phyloP scores from a whole-genome alignment of 495 filamentous ascomycete genomes.

The Penicillium lagena region DNA sequence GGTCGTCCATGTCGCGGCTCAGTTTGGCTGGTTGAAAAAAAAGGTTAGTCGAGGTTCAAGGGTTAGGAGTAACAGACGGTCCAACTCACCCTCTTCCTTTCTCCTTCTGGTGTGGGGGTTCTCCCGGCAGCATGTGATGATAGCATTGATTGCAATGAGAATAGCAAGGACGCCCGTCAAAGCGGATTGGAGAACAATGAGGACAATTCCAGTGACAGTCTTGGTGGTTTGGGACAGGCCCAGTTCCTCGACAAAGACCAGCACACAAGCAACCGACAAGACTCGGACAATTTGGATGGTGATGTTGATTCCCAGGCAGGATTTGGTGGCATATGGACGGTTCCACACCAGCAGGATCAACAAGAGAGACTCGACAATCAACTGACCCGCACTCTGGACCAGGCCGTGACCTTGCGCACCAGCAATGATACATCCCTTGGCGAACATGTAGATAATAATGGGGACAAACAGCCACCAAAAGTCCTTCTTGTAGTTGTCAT shows the following conservation, averaged over 20 bases:
- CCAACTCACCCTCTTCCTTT: constrained; percentile 73
- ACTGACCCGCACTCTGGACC: constrained; percentile 67
- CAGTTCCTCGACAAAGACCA: constrained; percentile 92
- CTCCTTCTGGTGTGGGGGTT: constrained; percentile 83
- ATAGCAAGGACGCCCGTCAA: constrained; percentile 82
- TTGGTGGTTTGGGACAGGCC: constrained; percentile 91
- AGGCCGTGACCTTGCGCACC: constrained; percentile 83
- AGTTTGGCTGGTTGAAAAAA: constrained; percentile 56
- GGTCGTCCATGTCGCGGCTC: constrained; percentile 73
- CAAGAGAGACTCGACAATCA: constrained; percentile 72
- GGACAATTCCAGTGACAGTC: constrained; percentile 81
- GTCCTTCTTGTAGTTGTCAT: constrained; percentile 85
- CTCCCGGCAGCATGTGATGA: constrained; percentile 72
- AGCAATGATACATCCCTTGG: constrained; percentile 81
- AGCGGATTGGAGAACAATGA: constrained; percentile 83
- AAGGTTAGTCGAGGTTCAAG: constrained; percentile 7
- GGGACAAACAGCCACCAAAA: constrained; percentile 98
- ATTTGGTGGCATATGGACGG: constrained; percentile 77
- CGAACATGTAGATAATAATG: constrained; percentile 86
- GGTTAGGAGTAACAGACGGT: neutral
- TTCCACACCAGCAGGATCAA: constrained; percentile 70
- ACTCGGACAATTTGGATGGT: constrained; percentile 92
- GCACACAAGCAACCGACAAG: constrained; percentile 78
- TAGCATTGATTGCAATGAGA: constrained; percentile 82
- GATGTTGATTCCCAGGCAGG: constrained; percentile 89